A percentile compares a stretch with the other conserved stretches of the same genome.
Conservation (phyloP, 2,329 filamentous ascomycete genomes). For the Cladobotryum protrusum region DNA sequence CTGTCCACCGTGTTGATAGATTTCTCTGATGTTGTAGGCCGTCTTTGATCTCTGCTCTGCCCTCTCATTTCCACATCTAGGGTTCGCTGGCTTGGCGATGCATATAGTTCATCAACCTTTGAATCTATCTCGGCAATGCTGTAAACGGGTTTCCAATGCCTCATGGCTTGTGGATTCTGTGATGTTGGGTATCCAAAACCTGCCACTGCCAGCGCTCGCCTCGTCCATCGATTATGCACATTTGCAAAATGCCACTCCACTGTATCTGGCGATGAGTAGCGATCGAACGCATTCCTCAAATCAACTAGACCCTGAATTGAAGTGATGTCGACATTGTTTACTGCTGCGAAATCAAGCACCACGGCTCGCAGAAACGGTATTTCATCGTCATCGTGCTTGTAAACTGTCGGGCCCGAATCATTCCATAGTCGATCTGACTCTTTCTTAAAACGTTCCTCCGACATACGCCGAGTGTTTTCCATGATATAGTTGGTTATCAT, state of each 20-base stretch:
- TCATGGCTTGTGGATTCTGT: constrained; percentile 21
- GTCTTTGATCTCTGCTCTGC: constrained; percentile 2
- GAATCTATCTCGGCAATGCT: constrained; percentile 23
- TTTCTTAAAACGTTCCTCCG: constrained; percentile 30
- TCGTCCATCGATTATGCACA: constrained; percentile 50
- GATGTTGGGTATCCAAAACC: constrained; percentile 46
- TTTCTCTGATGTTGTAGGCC: background rate
- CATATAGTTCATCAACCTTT: constrained; percentile 12
- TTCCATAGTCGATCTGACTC: constrained; percentile 49
- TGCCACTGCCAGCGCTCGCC: constrained; percentile 47
- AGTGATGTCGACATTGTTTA: constrained; percentile 53
- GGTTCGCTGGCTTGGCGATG: too few species aligned
- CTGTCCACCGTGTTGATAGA: constrained; percentile 6
- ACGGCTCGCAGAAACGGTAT: constrained; percentile 47
- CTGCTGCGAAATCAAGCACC: constrained; percentile 51
- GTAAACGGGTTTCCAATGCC: constrained; percentile 28
- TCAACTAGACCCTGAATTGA: constrained; percentile 52
- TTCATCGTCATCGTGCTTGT: constrained; percentile 19
- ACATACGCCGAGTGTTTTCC: constrained; percentile 34
- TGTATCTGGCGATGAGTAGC: constrained; percentile 41
- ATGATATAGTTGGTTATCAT: constrained; percentile 34
- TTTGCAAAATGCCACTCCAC: constrained; percentile 51
- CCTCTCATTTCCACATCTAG: background rate
- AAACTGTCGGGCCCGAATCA: constrained; percentile 36
- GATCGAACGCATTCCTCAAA: constrained; percentile 47